These are phyloP conservation scores for Vanrija sp. DNA, from an alignment of 1,284 basidiomycete species.

Conservation along the genomic window DNA sequence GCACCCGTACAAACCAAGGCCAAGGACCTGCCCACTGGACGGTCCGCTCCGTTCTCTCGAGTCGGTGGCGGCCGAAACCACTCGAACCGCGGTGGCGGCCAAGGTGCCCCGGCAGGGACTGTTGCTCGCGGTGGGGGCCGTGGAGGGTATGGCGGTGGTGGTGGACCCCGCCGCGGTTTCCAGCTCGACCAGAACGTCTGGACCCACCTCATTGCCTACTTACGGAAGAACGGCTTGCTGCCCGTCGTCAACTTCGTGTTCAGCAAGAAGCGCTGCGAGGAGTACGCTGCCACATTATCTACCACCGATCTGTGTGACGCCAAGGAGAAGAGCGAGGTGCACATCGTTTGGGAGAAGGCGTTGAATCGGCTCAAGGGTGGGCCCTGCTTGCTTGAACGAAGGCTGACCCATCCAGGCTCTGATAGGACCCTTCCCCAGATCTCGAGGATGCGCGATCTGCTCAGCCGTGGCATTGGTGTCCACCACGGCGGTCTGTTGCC, in stretches of 20 bases:
- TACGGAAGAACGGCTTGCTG: conserved; percentile 79
- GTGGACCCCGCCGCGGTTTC: conserved; percentile 53
- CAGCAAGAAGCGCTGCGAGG: conserved; percentile 95
- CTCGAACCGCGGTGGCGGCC: conserved; percentile 43
- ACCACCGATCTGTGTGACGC: conserved; percentile 82
- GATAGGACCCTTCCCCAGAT: conserved; percentile 97
- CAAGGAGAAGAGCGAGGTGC: conserved; percentile 92
- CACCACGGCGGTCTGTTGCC: conserved; percentile 96
- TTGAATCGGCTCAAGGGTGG: conserved; percentile 83
- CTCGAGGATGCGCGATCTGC: conserved; percentile 79
- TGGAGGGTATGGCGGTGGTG: conserved; percentile 52
- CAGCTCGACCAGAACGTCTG: conserved; percentile 87
- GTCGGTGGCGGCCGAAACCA: conserved; percentile 41
- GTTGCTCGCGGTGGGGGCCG: conserved; percentile 38
- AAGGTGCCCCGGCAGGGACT: conserved; percentile 28
- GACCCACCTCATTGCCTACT: conserved; percentile 81
- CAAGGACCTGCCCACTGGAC: conserved; percentile 42
- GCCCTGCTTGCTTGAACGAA: conserved; percentile 1
- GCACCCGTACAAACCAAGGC: conserved; percentile 54
- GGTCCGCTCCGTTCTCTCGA: conserved; percentile 37
- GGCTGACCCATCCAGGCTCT: conserved; percentile 56
- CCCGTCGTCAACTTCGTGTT: conserved; percentile 97
- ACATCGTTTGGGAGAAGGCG: conserved; percentile 89
- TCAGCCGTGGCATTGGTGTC: conserved; percentile 90
- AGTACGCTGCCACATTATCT: conserved; percentile 84